Conservation (phyloP, 1,284 basidiomycete species). For the Schizophyllum amplum region DNA sequence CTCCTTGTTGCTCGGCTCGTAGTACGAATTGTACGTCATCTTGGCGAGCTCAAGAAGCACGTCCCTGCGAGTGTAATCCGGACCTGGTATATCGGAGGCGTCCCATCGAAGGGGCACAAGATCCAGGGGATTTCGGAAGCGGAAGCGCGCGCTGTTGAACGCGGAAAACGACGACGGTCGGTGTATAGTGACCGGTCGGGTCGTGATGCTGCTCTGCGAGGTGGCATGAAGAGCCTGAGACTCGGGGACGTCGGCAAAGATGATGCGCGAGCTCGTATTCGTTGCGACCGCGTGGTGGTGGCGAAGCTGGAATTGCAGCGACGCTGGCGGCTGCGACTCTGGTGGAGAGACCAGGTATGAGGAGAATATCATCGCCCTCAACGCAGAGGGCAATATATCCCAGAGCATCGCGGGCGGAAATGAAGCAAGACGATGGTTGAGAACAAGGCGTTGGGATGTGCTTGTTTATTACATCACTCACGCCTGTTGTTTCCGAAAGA, state of each 20-base stretch:
- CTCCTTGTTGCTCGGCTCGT: constrained; percentile 39
- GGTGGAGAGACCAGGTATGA: background rate
- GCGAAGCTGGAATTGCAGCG: constrained; percentile 50
- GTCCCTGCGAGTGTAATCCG: constrained; percentile 65
- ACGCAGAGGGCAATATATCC: background rate
- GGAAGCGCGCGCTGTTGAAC: constrained; percentile 38
- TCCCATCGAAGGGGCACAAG: constrained; percentile 37
- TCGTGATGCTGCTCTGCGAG: constrained; percentile 28
- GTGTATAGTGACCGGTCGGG: constrained; percentile 28
- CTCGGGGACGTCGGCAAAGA: constrained; percentile 49
- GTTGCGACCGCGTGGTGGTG: constrained; percentile 49
- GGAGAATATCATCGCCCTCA: background rate
- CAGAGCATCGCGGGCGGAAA: background rate
- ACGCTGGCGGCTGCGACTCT: constrained; percentile 10
- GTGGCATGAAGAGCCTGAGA: constrained; percentile 19
- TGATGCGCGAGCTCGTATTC: constrained; percentile 31
- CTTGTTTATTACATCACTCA: no score
- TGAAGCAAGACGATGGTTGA: no score
- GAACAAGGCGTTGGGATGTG: no score
- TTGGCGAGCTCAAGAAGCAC: constrained; percentile 77
- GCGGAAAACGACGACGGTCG: constrained; percentile 38
- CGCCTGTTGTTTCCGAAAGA: no score
- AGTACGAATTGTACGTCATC: constrained; percentile 86
- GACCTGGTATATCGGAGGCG: constrained; percentile 43
- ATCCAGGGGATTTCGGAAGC: constrained; percentile 33